A percentile compares a stretch with the other conserved stretches of the same genome.
Evolutionary conservation across 1,139 yeast species (phyloP).

Genomic region (Ogataea hybrid): DNA sequence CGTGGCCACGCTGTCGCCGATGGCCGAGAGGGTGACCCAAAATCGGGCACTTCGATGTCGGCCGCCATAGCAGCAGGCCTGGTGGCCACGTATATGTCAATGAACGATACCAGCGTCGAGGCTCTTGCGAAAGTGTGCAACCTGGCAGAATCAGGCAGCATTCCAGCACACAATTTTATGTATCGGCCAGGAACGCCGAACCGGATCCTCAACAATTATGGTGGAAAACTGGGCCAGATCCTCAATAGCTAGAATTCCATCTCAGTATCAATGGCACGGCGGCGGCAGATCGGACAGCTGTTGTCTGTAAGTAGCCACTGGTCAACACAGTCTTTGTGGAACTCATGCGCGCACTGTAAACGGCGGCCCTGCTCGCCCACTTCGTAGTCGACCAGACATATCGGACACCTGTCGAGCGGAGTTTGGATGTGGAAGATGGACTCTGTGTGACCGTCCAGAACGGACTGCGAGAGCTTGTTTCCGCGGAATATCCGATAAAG

Average conservation of each 20-base stretch:
- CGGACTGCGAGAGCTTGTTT: slow-evolving; percentile 15
- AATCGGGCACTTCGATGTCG: slow-evolving; percentile 86
- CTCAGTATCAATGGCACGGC: slow-evolving; percentile 33
- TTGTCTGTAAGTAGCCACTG: slow-evolving; percentile 54
- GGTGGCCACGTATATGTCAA: slow-evolving; percentile 59
- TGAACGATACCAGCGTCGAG: slow-evolving; percentile 48
- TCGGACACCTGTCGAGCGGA: slow-evolving; percentile 42
- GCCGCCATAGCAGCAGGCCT: slow-evolving; percentile 77
- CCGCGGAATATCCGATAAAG: slow-evolving; percentile 21
- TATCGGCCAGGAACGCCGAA: slow-evolving; percentile 18
- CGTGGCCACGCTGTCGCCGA: slow-evolving; percentile 45
- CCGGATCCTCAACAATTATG: slow-evolving; percentile 20
- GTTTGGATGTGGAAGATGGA: slow-evolving; percentile 10
- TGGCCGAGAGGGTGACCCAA: slow-evolving; percentile 35
- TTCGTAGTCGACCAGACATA: slow-evolving; percentile 48
- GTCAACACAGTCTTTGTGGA: slow-evolving; percentile 54
- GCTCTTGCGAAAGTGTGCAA: slow-evolving; percentile 43
- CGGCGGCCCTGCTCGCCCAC: slow-evolving; percentile 44
- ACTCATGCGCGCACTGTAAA: slow-evolving; percentile 46
- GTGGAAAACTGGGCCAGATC: slow-evolving; percentile 16
- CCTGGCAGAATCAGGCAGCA: slow-evolving; percentile 35
- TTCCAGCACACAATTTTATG: slow-evolving; percentile 28
- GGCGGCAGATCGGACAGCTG: slow-evolving; percentile 56
- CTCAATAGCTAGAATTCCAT: slow-evolving; percentile 13
- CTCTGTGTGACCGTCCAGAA: slow-evolving; percentile 18